Evolutionary conservation across 495 filamentous ascomycete genomes (phyloP).

Genomic region (Xylaria palmicola): DNA sequence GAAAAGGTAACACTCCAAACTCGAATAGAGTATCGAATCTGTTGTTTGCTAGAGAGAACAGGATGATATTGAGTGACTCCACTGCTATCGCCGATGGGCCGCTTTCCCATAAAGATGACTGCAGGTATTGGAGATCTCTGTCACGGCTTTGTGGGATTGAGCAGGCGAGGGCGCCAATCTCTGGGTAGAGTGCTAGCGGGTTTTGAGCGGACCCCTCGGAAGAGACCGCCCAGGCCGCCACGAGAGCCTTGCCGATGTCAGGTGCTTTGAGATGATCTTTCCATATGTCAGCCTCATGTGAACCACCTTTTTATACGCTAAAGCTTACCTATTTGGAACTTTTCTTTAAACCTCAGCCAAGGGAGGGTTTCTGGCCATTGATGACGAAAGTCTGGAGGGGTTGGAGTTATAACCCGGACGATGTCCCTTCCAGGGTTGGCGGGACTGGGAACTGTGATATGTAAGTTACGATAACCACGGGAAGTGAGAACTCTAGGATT

Average conservation of each 20-base stretch:
- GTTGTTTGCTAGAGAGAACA: not conserved
- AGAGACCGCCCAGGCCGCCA: not conserved
- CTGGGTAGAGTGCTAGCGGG: not conserved
- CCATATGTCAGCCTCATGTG: not conserved
- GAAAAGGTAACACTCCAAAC: not conserved
- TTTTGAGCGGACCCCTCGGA: not conserved
- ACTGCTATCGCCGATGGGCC: not conserved
- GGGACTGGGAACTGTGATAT: not conserved
- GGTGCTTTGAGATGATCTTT: not conserved
- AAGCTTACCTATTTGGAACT: not conserved
- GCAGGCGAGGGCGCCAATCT: not conserved
- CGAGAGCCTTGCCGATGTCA: not conserved
- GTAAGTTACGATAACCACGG: not conserved
- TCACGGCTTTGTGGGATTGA: not conserved
- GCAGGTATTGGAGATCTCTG: not conserved
- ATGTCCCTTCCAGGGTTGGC: not conserved
- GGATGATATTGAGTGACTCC: not conserved
- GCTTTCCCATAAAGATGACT: not conserved
- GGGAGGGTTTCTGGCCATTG: not conserved
- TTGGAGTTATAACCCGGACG: not conserved
- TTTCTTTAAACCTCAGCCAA: not conserved
- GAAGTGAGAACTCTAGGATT: not conserved
- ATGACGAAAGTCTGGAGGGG: not conserved
- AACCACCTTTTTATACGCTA: not conserved
- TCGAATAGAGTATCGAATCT: not conserved